Base-by-base conservation (phyloP, 495 filamentous ascomycete species). In the Penicillium subrubescens region DNA sequence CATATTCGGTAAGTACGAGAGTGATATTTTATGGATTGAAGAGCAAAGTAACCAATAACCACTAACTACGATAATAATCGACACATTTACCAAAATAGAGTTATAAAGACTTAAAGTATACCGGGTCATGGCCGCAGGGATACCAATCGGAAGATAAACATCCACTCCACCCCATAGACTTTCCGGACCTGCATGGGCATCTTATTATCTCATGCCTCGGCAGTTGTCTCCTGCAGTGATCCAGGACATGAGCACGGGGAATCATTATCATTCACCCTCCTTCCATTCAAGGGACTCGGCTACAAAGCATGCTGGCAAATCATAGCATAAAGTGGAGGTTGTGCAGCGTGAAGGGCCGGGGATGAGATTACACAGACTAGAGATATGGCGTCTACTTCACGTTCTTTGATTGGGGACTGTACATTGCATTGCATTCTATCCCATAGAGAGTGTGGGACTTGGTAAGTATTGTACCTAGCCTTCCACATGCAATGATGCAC, bases 291-390 rank as follows among this genome's bases (percentile, higher is more conserved):
- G 25, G 12, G 10, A 21, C 37, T 21, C 2, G 8, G 8, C 39
- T 39, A 43, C 51, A 61, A 58, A 41, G 41, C 48, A 39, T 44
- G 15, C 39, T 35, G 33, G 29, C 63, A 57, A 65, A 57, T 56
- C 51, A 27, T 23, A 14, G 46, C 46, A 39, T 61, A 29, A 31
- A 23, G 57, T 19, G 27, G 41, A 33, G 51, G 63, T 65, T 51
- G 58, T 61, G 58, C 58, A 61, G 37, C 25, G 25, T 2, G 25
- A 48, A 19, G 21, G 44, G 15, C 0, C 21, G 8, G 48, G 25
- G 48, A 31, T 2, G 12, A 14, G 58, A 65, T 61, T 65, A 61
- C 63, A 65, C 58, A 65, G 25, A 29, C 17, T 17, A 31, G n/a
- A 23, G 35, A 48, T 48, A 48, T 48, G 44, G 44, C 21, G 19